phyloP scores from a whole-genome alignment of 805 yeast species.

The Jamesozyma hellenica region DNA sequence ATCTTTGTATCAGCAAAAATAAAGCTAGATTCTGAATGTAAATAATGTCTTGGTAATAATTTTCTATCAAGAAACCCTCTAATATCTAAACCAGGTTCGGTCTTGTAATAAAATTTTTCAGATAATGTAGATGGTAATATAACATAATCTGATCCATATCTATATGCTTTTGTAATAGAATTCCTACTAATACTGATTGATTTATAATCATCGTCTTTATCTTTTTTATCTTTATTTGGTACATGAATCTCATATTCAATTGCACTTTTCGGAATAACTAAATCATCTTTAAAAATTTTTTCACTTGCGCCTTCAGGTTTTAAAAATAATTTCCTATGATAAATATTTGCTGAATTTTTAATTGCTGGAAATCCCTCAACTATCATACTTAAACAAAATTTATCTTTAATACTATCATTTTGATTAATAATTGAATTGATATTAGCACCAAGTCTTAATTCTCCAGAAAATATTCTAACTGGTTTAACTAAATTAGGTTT shows the following conservation, averaged over 20 bases:
- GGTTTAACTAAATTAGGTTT: constrained; percentile 19
- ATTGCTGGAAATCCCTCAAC: constrained; percentile 55
- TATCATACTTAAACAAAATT: constrained; percentile 30
- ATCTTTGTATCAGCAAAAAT: constrained; percentile 34
- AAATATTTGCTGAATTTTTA: constrained; percentile 21
- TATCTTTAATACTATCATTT: constrained; percentile 19
- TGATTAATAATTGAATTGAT: constrained; percentile 2
- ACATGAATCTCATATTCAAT: constrained; percentile 18
- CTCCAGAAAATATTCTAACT: constrained; percentile 24
- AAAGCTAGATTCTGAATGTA: constrained; percentile 48
- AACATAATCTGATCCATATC: constrained; percentile 52
- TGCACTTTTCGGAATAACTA: constrained; percentile 9
- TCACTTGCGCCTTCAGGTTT: constrained; percentile 5
- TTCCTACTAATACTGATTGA: constrained; percentile 23
- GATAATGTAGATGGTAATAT: constrained; percentile 43
- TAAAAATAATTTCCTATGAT: constrained; percentile 15
- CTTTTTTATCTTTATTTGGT: constrained; percentile 12
- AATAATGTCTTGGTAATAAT: constrained; percentile 47
- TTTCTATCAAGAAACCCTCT: constrained; percentile 45
- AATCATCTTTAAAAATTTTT: constrained; percentile 1
- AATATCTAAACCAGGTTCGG: constrained; percentile 50
- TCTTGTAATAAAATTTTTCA: constrained; percentile 31
- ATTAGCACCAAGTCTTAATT: constrained; percentile 22
- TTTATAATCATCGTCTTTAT: constrained; percentile 15
- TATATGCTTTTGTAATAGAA: constrained; percentile 48